A percentile compares a stretch with the other conserved stretches of the same genome.
Conservation (phyloP, 192 early-diverging fungal genomes). For the Coemansia sp. region DNA sequence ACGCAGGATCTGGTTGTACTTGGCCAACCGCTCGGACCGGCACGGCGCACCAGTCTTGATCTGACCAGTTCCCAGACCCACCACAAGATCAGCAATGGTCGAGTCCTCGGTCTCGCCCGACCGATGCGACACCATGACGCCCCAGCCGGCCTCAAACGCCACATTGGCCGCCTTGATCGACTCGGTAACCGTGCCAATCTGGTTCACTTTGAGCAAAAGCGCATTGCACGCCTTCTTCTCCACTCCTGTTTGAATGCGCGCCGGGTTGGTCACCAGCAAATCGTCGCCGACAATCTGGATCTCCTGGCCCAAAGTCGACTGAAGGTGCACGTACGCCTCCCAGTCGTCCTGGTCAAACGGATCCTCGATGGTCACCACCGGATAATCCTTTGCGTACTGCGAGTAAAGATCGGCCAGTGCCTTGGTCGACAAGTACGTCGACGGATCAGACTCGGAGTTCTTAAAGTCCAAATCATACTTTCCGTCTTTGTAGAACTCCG, state of each 20-base stretch:
- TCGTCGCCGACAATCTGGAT: conserved; percentile 98
- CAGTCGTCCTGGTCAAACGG: conserved; percentile 99
- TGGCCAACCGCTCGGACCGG: conserved; percentile 94
- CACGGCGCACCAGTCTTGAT: conserved; percentile 99
- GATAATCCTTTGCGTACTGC: conserved; percentile 79
- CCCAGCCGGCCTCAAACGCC: conserved; percentile 90
- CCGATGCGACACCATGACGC: conserved; percentile 99
- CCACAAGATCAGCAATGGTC: conserved; percentile 95
- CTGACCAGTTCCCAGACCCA: conserved; percentile 92
- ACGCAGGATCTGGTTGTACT: conserved; percentile 98
- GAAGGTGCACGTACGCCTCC: conserved; percentile 84
- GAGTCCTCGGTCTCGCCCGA: conserved; percentile 99
- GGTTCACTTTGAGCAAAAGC: conserved; percentile 98
- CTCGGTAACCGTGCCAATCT: conserved; percentile 97
- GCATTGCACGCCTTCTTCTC: conserved; percentile 94
- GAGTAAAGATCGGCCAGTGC: conserved; percentile 85
- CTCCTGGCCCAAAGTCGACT: conserved; percentile 58
- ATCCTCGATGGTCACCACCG: conserved; percentile 96
- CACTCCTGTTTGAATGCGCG: conserved; percentile 84
- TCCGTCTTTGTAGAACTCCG: conserved; percentile 96
- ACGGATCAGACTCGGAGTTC: conserved; percentile 78
- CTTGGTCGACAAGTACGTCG: conserved; percentile 71
- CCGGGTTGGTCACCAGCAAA: conserved; percentile 97
- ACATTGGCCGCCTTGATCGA: conserved; percentile 80
- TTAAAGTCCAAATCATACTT: conserved; percentile 99